Evolutionary conservation across 2,329 filamentous ascomycete genomes (phyloP), one percentile per base, ranked within the genome.

Genomic region (Drechslerella dactyloides): DNA sequence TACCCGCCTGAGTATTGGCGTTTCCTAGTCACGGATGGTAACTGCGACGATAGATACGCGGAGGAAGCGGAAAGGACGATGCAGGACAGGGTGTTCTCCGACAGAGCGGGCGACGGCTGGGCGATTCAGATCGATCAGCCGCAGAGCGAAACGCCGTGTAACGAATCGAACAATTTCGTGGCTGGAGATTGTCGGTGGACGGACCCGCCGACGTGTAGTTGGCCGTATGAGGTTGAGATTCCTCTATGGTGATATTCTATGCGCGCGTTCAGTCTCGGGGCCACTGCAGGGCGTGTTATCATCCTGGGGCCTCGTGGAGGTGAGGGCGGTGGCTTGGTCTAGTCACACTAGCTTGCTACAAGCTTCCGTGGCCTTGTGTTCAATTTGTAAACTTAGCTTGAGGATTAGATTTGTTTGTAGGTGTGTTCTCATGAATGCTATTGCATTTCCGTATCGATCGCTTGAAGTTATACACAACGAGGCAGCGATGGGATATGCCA

Each of bases 221-320:
- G 50, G 50, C 44, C 44, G 19, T 48, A 48, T 48, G 44, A 53
- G 1, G n/a, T 6, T 10, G 23, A 53, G 23, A 30, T 53, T 27
- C 30, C 40, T 5, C 56, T 24, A 11, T 11, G 6, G 23, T 23
- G 15, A n/a, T 10, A 17, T 17, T 11, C 10, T 58, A 6, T 13
- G 54, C 15, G 11, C 44, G 46, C 13, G 7, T 55, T 55, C 35
- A 7, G 35, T 37, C 7, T 37, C 35, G 35, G n/a, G n/a, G n/a
- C n/a, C n/a, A n/a, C n/a, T n/a, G n/a, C n/a, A n/a, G n/a, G n/a
- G n/a, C n/a, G n/a, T n/a, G n/a, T n/a, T n/a, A n/a, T n/a, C n/a
- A n/a, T n/a, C n/a, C n/a, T n/a, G n/a, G n/a, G n/a, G n/a, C n/a
- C n/a, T n/a, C n/a, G n/a, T n/a, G n/a, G n/a, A n/a, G n/a, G n/a